phyloP scores from a whole-genome alignment of 164 flowering plant genomes.

The Stephania japonica region DNA sequence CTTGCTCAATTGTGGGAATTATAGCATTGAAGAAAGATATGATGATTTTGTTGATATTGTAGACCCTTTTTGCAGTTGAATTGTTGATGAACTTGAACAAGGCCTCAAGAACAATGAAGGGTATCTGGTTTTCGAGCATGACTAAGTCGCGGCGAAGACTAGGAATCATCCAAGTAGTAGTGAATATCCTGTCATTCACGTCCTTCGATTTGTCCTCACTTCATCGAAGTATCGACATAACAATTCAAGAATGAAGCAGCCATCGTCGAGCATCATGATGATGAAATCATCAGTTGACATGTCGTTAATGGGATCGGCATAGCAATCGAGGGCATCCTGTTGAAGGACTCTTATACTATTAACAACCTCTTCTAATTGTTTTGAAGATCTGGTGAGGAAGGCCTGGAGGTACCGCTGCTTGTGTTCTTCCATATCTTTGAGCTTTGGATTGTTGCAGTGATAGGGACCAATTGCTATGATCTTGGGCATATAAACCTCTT shows the following conservation, averaged over 20 bases:
- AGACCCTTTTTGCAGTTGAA: neutral
- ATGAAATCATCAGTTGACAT: neutral
- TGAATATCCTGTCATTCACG: neutral
- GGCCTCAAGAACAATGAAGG: constrained; percentile 12
- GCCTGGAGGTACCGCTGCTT: constrained; percentile 9
- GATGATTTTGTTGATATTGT: neutral
- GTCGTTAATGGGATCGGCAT: neutral
- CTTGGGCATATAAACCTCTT: constrained; percentile 21
- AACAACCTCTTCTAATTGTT: neutral
- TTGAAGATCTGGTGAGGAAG: neutral
- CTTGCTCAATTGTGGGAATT: neutral
- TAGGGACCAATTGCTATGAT: constrained; percentile 28
- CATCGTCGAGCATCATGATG: constrained; percentile 1
- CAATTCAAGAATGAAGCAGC: constrained; percentile 4
- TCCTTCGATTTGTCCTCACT: neutral
- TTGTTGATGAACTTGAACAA: neutral
- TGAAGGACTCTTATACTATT: neutral
- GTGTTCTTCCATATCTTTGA: constrained; percentile 13
- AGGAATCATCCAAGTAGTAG: constrained; percentile 2
- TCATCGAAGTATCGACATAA: neutral
- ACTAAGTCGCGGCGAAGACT: constrained; percentile 17
- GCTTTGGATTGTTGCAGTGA: constrained; percentile 10
- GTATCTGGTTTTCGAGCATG: constrained; percentile 31
- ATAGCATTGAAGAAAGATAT: neutral
- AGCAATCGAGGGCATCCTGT: neutral